A percentile compares a stretch with the other conserved stretches of the same genome.
Evolutionary conservation across 148 eudicot genomes (phyloP).

Genomic region (Spergularia bocconei): DNA sequence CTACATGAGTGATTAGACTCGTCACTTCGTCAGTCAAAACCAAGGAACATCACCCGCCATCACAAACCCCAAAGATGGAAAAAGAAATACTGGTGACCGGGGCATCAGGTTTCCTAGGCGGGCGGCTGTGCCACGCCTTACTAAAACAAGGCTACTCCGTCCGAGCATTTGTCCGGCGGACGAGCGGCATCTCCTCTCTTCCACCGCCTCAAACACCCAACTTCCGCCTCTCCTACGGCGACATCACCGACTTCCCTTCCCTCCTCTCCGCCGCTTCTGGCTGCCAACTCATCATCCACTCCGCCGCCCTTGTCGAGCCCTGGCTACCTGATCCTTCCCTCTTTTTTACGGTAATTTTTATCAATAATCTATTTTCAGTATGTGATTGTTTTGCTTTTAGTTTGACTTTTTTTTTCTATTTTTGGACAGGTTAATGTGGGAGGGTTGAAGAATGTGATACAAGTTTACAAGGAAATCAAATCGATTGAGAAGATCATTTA

Average conservation of each 20-base stretch:
- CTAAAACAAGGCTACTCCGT: slow-evolving; percentile 55
- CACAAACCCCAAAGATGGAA: not conserved
- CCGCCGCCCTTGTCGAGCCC: slow-evolving; percentile 93
- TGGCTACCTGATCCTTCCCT: slow-evolving; percentile 79
- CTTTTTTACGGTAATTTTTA: slow-evolving; percentile 42
- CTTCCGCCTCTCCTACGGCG: slow-evolving; percentile 66
- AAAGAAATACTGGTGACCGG: slow-evolving; percentile 76
- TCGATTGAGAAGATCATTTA: slow-evolving; percentile 72
- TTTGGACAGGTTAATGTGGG: slow-evolving; percentile 67
- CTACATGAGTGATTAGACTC: too few relatives aligned
- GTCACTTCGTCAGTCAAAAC: too few relatives aligned
- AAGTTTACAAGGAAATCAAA: slow-evolving; percentile 50
- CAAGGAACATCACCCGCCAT: too few relatives aligned
- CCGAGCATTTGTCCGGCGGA: slow-evolving; percentile 74
- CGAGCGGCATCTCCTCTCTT: slow-evolving; percentile 58
- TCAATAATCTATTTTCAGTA: not conserved
- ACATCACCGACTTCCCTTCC: slow-evolving; percentile 60
- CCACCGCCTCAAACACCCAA: slow-evolving; percentile 35
- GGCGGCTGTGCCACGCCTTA: slow-evolving; percentile 66
- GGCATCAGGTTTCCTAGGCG: slow-evolving; percentile 91
- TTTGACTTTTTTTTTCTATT: not conserved
- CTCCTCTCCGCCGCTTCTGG: slow-evolving; percentile 60
- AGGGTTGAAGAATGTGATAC: slow-evolving; percentile 77
- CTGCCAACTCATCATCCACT: slow-evolving; percentile 64
- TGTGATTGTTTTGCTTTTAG: not conserved